These are phyloP conservation scores for Epichloe bromicola DNA, from an alignment of 2,329 filamentous ascomycete species.

Conservation along the genomic window DNA sequence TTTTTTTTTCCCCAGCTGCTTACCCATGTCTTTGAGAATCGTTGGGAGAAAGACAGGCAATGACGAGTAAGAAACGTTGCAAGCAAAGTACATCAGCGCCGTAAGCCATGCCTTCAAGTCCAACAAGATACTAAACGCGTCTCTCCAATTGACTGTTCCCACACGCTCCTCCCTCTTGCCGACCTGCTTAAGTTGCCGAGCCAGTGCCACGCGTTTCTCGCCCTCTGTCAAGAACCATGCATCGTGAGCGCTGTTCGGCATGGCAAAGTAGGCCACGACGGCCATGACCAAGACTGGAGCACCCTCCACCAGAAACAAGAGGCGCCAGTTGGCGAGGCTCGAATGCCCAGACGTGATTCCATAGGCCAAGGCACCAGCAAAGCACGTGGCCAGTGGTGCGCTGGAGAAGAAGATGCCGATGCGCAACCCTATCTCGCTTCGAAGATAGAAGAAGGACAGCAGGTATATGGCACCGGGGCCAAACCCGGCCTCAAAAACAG, in stretches of 20 bases:
- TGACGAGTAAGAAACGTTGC: constrained; percentile 21
- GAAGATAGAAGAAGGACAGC: constrained; percentile 23
- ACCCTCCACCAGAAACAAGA: constrained; percentile 45
- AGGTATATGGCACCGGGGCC: constrained; percentile 21
- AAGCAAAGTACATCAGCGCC: constrained; percentile 6
- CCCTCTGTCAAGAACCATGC: constrained; percentile 10
- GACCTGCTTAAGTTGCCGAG: constrained; percentile 5
- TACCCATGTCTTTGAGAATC: constrained; percentile 11
- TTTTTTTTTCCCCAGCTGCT: not conserved
- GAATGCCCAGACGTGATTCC: constrained; percentile 47
- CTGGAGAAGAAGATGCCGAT: constrained; percentile 34
- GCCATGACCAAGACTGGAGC: constrained; percentile 20
- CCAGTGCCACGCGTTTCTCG: constrained; percentile 8
- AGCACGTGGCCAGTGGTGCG: constrained; percentile 53
- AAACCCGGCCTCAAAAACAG: constrained; percentile 20
- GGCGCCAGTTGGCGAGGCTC: constrained; percentile 47
- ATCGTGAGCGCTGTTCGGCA: constrained; percentile 11
- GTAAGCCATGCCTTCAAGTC: constrained; percentile 24
- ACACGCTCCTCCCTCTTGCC: constrained; percentile 1
- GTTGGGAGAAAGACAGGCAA: constrained; percentile 11
- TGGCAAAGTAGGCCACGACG: constrained; percentile 14
- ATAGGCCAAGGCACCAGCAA: constrained; percentile 52
- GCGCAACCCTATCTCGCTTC: constrained; percentile 20
- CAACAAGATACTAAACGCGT: constrained; percentile 16
- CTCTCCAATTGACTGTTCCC: constrained; percentile 11